These are phyloP conservation scores for Puya raimondii DNA, from an alignment of 176 grass and related monocot genomes.

Conservation along the genomic window DNA sequence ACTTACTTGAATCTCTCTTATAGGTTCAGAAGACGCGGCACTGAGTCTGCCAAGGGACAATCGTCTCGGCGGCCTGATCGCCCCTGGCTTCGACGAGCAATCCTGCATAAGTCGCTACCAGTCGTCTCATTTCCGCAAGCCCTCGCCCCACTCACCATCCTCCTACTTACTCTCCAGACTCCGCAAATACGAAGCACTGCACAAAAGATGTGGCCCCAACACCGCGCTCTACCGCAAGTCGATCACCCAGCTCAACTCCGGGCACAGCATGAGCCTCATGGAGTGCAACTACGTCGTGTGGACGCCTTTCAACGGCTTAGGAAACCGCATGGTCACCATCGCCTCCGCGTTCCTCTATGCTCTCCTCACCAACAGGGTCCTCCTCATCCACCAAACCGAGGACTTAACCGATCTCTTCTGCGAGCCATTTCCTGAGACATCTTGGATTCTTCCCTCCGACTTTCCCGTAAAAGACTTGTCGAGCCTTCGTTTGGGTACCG, in stretches of 20 bases:
- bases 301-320: conserved; percentile 27
- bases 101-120: conserved; percentile 34
- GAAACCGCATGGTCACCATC: conserved; percentile 29
- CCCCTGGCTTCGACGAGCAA: conserved; percentile 16
- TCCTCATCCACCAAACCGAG: conserved; percentile 14
- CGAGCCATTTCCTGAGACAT: conserved; percentile 28
- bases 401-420: conserved; percentile 33
- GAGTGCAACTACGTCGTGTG: conserved; percentile 40
- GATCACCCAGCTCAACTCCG: conserved; percentile 24
- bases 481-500: neutral
- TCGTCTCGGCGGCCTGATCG: conserved; percentile 19
- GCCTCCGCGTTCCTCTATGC: conserved; percentile 35
- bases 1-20: neutral
- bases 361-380: conserved; percentile 24
- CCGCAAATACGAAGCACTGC: conserved; percentile 23
- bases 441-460: conserved; percentile 26
- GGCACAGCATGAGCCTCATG: conserved; percentile 12
- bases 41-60: neutral
- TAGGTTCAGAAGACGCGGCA: too few relatives aligned
- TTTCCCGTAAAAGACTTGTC: conserved; percentile 31
- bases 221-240: conserved; percentile 26
- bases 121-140: conserved; percentile 19
- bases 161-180: conserved; percentile 24
- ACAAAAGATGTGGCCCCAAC: conserved; percentile 24
- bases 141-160: conserved; percentile 17